Evolutionary conservation across 2,329 filamentous ascomycete species (phyloP).

Genomic region (Penicillium italicum): DNA sequence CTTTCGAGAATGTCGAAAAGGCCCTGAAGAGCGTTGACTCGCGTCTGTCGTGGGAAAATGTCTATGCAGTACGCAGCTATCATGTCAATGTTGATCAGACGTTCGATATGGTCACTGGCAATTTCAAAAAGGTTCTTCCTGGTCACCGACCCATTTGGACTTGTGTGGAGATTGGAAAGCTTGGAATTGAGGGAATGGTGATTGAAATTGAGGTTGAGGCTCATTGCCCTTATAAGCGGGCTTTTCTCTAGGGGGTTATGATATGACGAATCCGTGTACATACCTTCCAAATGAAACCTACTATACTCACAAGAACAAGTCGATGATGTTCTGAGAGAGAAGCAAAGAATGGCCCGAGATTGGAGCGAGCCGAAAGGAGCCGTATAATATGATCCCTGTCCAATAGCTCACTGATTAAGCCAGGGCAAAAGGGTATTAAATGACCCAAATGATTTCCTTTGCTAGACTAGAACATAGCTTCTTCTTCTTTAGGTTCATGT

Average conservation of each 20-base stretch:
- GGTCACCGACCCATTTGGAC: constrained; percentile 22
- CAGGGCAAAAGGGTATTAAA: background rate
- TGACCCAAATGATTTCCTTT: background rate
- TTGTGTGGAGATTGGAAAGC: constrained; percentile 12
- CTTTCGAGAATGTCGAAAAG: constrained; percentile 21
- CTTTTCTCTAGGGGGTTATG: no score
- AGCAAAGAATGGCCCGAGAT: background rate
- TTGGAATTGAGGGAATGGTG: constrained; percentile 16
- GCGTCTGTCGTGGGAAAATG: constrained; percentile 16
- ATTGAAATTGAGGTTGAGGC: constrained; percentile 24
- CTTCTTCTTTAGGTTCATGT: background rate
- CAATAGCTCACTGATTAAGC: background rate
- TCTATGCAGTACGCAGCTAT: constrained; percentile 22
- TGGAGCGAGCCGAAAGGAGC: background rate
- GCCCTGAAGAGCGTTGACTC: constrained; percentile 14
- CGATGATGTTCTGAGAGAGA: background rate
- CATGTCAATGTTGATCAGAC: constrained; percentile 17
- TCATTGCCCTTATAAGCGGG: background rate
- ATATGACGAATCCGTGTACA: background rate
- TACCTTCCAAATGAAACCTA: background rate
- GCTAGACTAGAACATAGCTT: constrained; percentile 1
- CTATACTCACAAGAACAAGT: background rate
- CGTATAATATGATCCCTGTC: background rate
- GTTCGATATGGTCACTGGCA: constrained; percentile 14
- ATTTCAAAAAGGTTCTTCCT: constrained; percentile 18